These are phyloP conservation scores for Inga laurina DNA, from an alignment of 306 rosid genomes.

Conservation along the genomic window DNA sequence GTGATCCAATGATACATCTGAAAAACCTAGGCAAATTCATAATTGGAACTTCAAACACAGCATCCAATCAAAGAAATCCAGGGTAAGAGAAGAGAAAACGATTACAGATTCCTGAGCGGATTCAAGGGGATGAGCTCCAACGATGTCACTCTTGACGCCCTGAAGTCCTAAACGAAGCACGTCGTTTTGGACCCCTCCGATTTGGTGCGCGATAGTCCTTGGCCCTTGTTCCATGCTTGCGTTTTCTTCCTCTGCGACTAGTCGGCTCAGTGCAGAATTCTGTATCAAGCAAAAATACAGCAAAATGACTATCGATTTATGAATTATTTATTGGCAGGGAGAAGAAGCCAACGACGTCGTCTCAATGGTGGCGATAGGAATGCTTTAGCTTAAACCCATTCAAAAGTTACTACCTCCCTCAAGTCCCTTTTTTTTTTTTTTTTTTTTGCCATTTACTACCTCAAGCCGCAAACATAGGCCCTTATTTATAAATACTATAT, in stretches of 20 bases:
- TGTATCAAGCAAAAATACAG: not conserved
- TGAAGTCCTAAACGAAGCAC: slow-evolving; percentile 80
- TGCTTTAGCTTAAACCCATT: too few species aligned
- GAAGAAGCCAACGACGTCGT: not conserved
- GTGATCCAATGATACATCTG: not conserved
- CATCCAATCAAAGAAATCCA: not conserved
- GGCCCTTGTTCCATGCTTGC: slow-evolving; percentile 56
- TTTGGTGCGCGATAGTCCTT: slow-evolving; percentile 77
- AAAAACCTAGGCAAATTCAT: not conserved
- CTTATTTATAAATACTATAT: too few species aligned
- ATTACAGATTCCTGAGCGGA: slow-evolving; percentile 68
- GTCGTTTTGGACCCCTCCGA: slow-evolving; percentile 85
- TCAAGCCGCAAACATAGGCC: too few species aligned
- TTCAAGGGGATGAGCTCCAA: slow-evolving; percentile 76
- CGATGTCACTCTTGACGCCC: slow-evolving; percentile 70
- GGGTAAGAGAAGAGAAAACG: slow-evolving; percentile 22
- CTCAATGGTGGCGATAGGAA: not conserved
- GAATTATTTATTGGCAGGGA: not conserved
- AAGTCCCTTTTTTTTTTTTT: too few species aligned
- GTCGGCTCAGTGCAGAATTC: not conserved
- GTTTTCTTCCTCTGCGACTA: slow-evolving; percentile 21
- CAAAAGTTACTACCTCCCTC: too few species aligned
- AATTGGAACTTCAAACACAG: slow-evolving; percentile 4
- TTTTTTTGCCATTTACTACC: too few species aligned
- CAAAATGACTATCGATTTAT: too few species aligned